Evolutionary conservation across 805 yeast genomes (phyloP), one percentile per base, ranked within the genome.

Genomic region (Gaillardinia entomophila): DNA sequence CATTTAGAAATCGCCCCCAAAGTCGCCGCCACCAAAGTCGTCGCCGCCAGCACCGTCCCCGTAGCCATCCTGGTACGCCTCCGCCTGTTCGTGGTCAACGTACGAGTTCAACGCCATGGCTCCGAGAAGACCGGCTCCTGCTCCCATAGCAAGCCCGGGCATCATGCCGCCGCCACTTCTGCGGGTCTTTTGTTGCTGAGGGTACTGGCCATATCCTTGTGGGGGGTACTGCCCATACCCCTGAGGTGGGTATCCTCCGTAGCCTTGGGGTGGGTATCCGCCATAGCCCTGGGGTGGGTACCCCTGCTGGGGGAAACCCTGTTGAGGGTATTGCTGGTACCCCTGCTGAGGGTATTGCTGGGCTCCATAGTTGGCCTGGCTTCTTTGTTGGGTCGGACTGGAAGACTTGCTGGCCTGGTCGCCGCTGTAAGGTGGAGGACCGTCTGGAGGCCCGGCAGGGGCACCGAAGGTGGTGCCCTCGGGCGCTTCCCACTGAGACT

Each of bases 401-500:
- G 31, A 26, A 25, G 17, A 24, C 34, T 13, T 22, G 30, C n/a
- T 32, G 35, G 19, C 28, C 11, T 27, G 43, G 14, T 28, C 37
- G 30, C 51, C 53, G 39, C 40, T 57, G 48, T 51, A 55, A n/a
- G 68, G 57, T 2, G 75, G 75, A 6, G 80, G 79, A 2, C 67
- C 65, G 3, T 48, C 55, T 2, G 75, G 75, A 6, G 80, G 79
- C 2, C 67, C 65, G 3, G 48, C 55, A 6, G 46, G 58, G 3
- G 37, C 46, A 3, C 32, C 36, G 51, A 73, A 71, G 2, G 44
- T 52, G 0, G 85, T 75, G 1, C 82, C 82, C 8, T 39, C 37
- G 12, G 96, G 97, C 11, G 79, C 76, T 33, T 85, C 95, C 97
- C 97, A 90, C 56, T 88, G 96, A 0, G 96, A 85, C 43, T 75